Evolutionary conservation across 176 grass and related monocot species (phyloP).

Genomic region (Puccinellia tenuiflora): DNA sequence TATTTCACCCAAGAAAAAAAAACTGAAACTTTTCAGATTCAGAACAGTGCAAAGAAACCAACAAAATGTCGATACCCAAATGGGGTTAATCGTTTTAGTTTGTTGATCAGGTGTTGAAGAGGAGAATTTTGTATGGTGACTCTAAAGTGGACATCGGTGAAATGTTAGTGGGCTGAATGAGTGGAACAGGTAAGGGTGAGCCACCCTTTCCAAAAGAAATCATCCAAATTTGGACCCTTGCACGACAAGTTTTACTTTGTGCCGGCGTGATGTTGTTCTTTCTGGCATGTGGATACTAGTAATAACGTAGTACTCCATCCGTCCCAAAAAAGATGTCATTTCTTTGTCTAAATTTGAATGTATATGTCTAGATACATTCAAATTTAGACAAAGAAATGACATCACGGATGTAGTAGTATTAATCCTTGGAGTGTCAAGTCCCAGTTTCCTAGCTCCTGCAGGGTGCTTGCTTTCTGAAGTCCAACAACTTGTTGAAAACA

Average conservation of each 20-base stretch:
- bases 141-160: conserved; percentile 5
- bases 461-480: conserved; percentile 3
- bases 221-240: conserved; percentile 30
- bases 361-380: too few species aligned
- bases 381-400: too few species aligned
- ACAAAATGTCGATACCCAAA: neutral
- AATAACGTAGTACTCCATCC: too few species aligned
- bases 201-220: conserved; percentile 20
- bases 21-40: neutral
- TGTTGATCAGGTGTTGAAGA: neutral
- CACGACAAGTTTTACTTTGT: conserved; percentile 21
- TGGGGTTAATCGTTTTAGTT: neutral
- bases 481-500: conserved; percentile 1
- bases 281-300: conserved; percentile 5
- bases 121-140: neutral
- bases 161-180: conserved; percentile 17
- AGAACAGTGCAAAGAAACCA: neutral
- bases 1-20: neutral
- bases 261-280: conserved; percentile 15
- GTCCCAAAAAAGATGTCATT: too few species aligned
- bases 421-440: neutral
- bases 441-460: neutral
- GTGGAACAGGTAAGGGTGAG: conserved; percentile 29
- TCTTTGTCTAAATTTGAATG: too few species aligned
- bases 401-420: too few species aligned